Evolutionary conservation across 2,329 filamentous ascomycete genomes (phyloP), one percentile per base, ranked within the genome.

Genomic region (Cordyceps sp.): DNA sequence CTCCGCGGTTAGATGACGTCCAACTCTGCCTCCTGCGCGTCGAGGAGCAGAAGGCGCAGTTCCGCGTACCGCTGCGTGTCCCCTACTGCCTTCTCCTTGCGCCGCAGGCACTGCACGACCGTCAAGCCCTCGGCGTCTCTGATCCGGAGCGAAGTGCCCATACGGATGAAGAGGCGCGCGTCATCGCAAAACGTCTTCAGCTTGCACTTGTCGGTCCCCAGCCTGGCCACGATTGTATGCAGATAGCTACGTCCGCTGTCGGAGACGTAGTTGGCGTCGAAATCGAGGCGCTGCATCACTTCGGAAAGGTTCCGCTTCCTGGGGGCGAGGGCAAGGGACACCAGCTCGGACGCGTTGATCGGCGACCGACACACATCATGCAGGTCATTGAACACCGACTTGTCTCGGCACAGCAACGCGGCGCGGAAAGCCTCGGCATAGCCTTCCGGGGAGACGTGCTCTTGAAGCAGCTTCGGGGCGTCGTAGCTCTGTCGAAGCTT

Each of bases 201-300:
- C 15, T 23, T 29, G n/a, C 10, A 25, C 13, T 14, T 27, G 10
- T 23, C 7, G 5, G 3, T 29, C 23, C 15, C 21, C 15, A 37
- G 7, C 10, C 31, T 33, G 5, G 32, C 8, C 21, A 40, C 32
- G 14, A 40, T 33, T 5, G 30, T 29, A 17, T 40, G 39, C 12
- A 40, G 12, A 4, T 34, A 32, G 3, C 16, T 24, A n/a, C 15
- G n/a, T 4, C 24, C 38, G 19, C 24, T 21, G 9, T 5, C 5
- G 14, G 30, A 26, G 7, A 29, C 20, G 10, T 31, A 40, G 7
- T 27, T 7, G 10, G 37, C 31, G 9, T 36, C 12, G 8, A 40
- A 40, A 2, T 20, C 8, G 6, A 40, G 17, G 2, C 19, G n/a
- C 4, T 8, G 13, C 21, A 19, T n/a, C 6, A 30, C 30, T 1